A percentile compares a stretch with the other conserved stretches of the same genome.
Evolutionary conservation across 1,139 yeast genomes (phyloP).

Genomic region (Magnusiomyces tetraspermus): DNA sequence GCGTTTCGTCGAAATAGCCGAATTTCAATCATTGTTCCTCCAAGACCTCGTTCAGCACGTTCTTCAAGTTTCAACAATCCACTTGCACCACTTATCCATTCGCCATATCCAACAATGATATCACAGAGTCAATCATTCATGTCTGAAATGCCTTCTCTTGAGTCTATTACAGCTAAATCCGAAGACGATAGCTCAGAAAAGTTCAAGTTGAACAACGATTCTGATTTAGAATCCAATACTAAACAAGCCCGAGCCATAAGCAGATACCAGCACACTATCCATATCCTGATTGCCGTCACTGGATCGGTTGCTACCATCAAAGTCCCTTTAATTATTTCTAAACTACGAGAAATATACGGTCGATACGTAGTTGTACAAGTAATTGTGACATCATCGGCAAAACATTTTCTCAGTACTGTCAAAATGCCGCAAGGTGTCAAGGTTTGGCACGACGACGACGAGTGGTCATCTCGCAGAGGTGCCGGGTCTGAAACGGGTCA

Average conservation of each 20-base stretch:
- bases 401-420: constrained; percentile 68
- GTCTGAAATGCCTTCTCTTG: no score
- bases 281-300: constrained; percentile 81
- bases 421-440: constrained; percentile 76
- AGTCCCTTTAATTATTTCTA: constrained; percentile 76
- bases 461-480: constrained; percentile 50
- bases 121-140: background rate
- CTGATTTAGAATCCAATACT: background rate
- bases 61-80: background rate
- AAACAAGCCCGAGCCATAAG: background rate
- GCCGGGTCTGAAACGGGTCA: constrained; percentile 52
- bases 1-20: constrained; percentile 5
- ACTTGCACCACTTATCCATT: background rate
- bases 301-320: constrained; percentile 96
- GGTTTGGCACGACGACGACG: constrained; percentile 91
- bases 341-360: constrained; percentile 67
- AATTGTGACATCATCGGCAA: constrained; percentile 74
- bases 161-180: no score
- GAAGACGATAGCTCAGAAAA: no score
- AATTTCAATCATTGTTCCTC: constrained; percentile 5
- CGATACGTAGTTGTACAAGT: constrained; percentile 67
- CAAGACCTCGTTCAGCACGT: background rate
- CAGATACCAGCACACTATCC: constrained; percentile 45
- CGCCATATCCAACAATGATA: background rate
- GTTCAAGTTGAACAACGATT: no score